Conservation (phyloP, 106 monocot species). For the Chionographis japonica region DNA sequence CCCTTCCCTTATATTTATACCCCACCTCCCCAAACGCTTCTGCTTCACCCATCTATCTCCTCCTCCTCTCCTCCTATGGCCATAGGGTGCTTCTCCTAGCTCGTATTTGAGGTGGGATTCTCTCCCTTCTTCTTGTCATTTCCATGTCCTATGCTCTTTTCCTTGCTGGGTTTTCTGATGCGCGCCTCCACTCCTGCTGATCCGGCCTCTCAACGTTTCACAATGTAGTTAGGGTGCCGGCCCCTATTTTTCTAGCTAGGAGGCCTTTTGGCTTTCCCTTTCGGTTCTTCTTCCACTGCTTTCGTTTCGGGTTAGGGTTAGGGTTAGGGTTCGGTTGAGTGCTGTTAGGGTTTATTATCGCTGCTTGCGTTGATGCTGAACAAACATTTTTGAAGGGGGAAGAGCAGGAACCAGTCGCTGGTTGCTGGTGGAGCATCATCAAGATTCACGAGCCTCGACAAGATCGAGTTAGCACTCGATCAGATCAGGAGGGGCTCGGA, state of each 20-base stretch:
- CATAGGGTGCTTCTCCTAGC: neutral
- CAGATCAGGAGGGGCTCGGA: neutral
- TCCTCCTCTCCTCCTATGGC: neutral
- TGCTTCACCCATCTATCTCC: neutral
- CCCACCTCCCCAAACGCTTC: neutral
- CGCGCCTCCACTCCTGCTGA: no score
- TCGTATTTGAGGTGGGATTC: neutral
- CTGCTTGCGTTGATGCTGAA: no score
- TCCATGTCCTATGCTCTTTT: no score
- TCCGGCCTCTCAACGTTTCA: no score
- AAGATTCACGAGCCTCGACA: slow-evolving; percentile 26
- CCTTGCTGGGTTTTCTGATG: no score
- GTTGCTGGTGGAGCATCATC: slow-evolving; percentile 32
- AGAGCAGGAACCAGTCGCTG: slow-evolving; percentile 10
- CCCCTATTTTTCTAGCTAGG: no score
- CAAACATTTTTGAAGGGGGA: no score
- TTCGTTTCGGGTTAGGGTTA: neutral
- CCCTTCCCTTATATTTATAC: slow-evolving; percentile 8
- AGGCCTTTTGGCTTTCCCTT: neutral
- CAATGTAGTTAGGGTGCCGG: no score
- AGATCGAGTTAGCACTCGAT: neutral
- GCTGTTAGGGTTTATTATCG: no score
- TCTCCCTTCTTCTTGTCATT: neutral
- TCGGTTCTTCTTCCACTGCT: neutral
- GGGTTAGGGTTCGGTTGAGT: no score